phyloP scores from a whole-genome alignment of 2,329 filamentous ascomycete genomes.

The Balansia obtecta region DNA sequence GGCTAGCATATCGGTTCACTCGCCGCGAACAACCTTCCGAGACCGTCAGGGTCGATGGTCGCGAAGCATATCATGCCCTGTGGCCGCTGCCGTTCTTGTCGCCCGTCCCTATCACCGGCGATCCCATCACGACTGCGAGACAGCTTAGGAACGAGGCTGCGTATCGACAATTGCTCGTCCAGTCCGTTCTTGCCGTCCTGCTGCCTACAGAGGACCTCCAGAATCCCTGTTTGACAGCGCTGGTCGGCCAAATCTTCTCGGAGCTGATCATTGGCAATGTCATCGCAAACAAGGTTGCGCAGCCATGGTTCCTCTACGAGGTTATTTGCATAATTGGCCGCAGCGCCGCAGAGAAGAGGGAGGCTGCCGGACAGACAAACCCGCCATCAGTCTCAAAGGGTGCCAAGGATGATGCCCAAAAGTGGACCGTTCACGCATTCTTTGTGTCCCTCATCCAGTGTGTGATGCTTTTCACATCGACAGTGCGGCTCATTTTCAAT shows the following conservation, averaged over 20 bases:
- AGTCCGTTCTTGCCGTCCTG: slow-evolving; percentile 68
- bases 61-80: slow-evolving; percentile 70
- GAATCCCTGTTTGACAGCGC: slow-evolving; percentile 69
- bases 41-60: slow-evolving; percentile 48
- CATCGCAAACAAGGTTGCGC: slow-evolving; percentile 65
- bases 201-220: slow-evolving; percentile 87
- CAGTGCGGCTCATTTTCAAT: slow-evolving; percentile 51
- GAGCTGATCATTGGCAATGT: slow-evolving; percentile 81
- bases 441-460: slow-evolving; percentile 47
- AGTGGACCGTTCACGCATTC: slow-evolving; percentile 31
- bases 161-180: slow-evolving; percentile 81
- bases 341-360: slow-evolving; percentile 20
- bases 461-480: slow-evolving; percentile 42
- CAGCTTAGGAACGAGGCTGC: slow-evolving; percentile 67
- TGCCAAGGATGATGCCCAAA: slow-evolving; percentile 9
- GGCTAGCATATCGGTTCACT: slow-evolving; percentile 59
- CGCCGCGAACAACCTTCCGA: slow-evolving; percentile 43
- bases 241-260: slow-evolving; percentile 79
- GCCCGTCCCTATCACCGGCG: slow-evolving; percentile 52
- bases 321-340: slow-evolving; percentile 59
- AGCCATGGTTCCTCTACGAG: slow-evolving; percentile 86
- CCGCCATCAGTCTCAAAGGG: slow-evolving; percentile 1
- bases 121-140: slow-evolving; percentile 36
- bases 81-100: slow-evolving; percentile 70
- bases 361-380: slow-evolving; percentile 5